Conservation (phyloP, 306 rosid genomes). For the Casuarina glauca region DNA sequence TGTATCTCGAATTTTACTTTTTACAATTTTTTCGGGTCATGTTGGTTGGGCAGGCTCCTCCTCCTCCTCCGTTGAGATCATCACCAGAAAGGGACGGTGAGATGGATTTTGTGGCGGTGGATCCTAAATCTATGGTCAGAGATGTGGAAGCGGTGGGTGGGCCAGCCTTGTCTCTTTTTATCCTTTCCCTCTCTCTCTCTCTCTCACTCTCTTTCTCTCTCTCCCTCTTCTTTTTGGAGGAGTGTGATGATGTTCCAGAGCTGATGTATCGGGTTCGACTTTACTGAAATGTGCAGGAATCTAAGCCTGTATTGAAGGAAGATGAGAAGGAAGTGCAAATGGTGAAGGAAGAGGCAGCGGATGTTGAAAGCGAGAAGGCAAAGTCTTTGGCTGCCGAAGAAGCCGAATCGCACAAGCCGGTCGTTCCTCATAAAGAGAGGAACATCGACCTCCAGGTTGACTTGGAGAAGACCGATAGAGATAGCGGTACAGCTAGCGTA, state of each 20-base stretch:
- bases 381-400: conserved; percentile 47
- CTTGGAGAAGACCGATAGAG: conserved; percentile 71
- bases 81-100: conserved; percentile 81
- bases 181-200: not conserved
- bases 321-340: conserved; percentile 52
- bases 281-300: conserved; percentile 48
- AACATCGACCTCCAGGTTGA: conserved; percentile 65
- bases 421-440: conserved; percentile 47
- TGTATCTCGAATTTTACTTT: not conserved
- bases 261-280: not conserved
- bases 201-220: not conserved
- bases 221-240: conserved; percentile 1
- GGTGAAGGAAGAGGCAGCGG: conserved; percentile 52
- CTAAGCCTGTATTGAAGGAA: conserved; percentile 54
- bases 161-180: conserved; percentile 27
- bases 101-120: conserved; percentile 53
- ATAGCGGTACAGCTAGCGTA: conserved; percentile 36
- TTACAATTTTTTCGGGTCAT: not conserved
- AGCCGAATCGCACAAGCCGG: conserved; percentile 45
- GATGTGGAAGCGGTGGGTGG: conserved; percentile 73
- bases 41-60: conserved; percentile 68
- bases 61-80: conserved; percentile 57
- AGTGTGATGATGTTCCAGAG: not conserved
- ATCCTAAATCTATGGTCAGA: conserved; percentile 45
- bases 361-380: conserved; percentile 46